Evolutionary conservation across 495 filamentous ascomycete species (phyloP).

Genomic region (Podospora pseudoanserina): DNA sequence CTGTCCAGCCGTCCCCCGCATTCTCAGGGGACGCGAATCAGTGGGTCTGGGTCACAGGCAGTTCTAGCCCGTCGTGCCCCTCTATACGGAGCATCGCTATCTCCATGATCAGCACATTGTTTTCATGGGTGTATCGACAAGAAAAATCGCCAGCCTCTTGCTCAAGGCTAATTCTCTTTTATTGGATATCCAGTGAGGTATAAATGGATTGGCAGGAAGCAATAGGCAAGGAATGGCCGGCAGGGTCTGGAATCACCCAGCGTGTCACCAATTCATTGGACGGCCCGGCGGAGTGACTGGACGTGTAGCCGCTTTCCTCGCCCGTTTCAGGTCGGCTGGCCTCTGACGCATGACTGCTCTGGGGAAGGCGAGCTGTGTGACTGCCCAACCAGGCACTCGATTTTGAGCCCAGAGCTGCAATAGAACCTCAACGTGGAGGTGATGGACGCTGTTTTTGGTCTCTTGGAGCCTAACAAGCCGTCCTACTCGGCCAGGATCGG

Average conservation of each 20-base stretch:
- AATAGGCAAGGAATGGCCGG: neutral
- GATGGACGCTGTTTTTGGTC: too few species aligned
- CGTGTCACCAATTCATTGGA: constrained; percentile 32
- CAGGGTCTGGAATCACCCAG: neutral
- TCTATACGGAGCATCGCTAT: neutral
- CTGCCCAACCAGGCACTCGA: constrained; percentile 28
- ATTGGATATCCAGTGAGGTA: constrained; percentile 11
- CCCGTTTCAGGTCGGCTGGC: constrained; percentile 34
- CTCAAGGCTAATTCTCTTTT: neutral
- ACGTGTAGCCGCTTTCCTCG: constrained; percentile 26
- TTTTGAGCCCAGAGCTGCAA: constrained; percentile 5
- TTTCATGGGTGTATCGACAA: neutral
- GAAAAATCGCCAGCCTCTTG: neutral
- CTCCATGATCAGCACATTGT: constrained; percentile 11
- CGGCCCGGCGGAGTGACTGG: constrained; percentile 25
- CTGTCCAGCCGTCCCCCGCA: neutral
- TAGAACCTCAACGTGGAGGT: neutral
- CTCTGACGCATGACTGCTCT: constrained; percentile 27
- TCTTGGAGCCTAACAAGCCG: constrained; percentile 24
- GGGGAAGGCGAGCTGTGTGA: constrained; percentile 29
- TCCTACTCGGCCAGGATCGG: neutral
- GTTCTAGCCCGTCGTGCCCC: neutral
- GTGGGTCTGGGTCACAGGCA: neutral
- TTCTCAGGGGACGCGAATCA: neutral
- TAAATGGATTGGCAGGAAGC: neutral